phyloP scores from a whole-genome alignment of 306 rosid genomes.

The Lupinus albus region DNA sequence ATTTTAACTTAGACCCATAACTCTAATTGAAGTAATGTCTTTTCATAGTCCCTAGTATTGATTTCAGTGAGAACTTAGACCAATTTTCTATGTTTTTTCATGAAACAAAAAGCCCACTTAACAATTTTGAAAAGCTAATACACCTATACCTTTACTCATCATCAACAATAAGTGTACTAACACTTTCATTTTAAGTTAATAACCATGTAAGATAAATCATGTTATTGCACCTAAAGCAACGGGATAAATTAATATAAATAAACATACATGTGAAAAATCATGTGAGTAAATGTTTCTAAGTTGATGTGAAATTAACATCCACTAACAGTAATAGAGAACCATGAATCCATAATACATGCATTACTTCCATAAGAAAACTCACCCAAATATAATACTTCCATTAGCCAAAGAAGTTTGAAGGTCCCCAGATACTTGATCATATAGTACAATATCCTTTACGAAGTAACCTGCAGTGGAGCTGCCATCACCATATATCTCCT shows the following conservation, averaged over 20 bases:
- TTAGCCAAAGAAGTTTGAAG: constrained; percentile 76
- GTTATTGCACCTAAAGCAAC: constrained; percentile 31
- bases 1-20: too few species aligned
- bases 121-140: constrained; percentile 15
- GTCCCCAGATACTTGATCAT: constrained; percentile 90
- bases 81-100: constrained; percentile 20
- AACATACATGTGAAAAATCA: background rate
- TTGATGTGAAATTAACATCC: constrained; percentile 22
- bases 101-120: background rate
- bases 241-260: constrained; percentile 12
- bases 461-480: constrained; percentile 95
- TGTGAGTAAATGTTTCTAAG: constrained; percentile 3
- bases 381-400: constrained; percentile 92
- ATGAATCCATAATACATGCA: constrained; percentile 26
- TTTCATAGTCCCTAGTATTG: background rate
- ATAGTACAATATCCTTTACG: constrained; percentile 71
- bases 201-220: constrained; percentile 15
- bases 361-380: constrained; percentile 40
- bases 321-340: constrained; percentile 31
- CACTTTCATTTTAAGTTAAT: constrained; percentile 1
- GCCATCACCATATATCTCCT: constrained; percentile 93
- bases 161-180: background rate
- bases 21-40: background rate
- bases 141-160: constrained; percentile 1
- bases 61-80: constrained; percentile 21